Evolutionary conservation across 2,329 filamentous ascomycete species (phyloP), one percentile per base, ranked within the genome.

Genomic region (Fonsecaea multimorphosa): DNA sequence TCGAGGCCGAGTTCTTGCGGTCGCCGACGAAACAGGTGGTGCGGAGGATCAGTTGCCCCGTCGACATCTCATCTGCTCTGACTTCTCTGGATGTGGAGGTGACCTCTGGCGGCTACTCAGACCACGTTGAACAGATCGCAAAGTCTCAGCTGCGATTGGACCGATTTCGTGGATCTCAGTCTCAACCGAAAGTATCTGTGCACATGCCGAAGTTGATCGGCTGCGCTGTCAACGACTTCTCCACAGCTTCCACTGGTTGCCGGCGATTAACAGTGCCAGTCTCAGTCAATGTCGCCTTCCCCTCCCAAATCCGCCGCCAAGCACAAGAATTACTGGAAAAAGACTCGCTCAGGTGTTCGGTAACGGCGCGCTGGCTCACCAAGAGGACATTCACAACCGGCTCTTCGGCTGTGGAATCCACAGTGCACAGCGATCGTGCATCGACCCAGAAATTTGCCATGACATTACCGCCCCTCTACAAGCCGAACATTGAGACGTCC

Each of bases 291-390:
- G 40, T 69, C 24, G 36, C 29, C 14, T 31, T 55, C 14, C 64
- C 66, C 11, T 27, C 63, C 6, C 46, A 57, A 7, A 19, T 40
- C 29, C 60, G 49, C 19, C 58, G 40, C 38, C 54, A 63, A 44
- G 31, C 57, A 34, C 64, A 60, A 46, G 12, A 44, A 32, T 24
- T 56, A 8, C 9, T 61, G 14, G 55, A 52, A 24, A 60, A 29
- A 7, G 52, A 53, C 27, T 49, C 56, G 1, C 31, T 64, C 6
- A 65, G 55, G 27, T 63, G 62, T 31, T 68, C 67, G 3, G 52
- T 69, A n/a, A 67, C 66, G 59, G 54, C 66, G 6, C 52, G 65
- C 36, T 70, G 69, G 69, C 66, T 66, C 34, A 58, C 69, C 3
- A 53, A 53, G 14, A 64, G 61, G 49, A 63, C 60, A 2, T 70